phyloP scores from a whole-genome alignment of 1,139 yeast species.

The Magnusiomyces tetraspermus region DNA sequence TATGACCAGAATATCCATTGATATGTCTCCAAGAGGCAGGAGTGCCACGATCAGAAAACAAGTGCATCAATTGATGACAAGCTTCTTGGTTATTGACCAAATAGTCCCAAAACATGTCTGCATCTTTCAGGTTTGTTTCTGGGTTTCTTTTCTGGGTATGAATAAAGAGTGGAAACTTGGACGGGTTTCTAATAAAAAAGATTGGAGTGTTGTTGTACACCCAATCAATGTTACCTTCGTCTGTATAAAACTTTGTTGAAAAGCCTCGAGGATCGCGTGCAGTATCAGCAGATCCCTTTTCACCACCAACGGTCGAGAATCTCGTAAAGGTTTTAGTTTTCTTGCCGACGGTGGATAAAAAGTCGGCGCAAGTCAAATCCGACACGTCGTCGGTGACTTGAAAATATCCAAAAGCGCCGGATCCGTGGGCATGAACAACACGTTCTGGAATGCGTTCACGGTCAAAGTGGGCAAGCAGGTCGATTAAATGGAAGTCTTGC shows the following conservation, averaged over 20 bases:
- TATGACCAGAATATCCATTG: slow-evolving; percentile 73
- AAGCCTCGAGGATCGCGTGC: slow-evolving; percentile 91
- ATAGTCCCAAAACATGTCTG: slow-evolving; percentile 63
- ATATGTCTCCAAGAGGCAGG: slow-evolving; percentile 55
- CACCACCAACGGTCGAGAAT: slow-evolving; percentile 88
- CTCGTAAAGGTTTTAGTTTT: slow-evolving; percentile 66
- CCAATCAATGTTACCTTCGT: slow-evolving; percentile 81
- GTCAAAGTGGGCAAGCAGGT: slow-evolving; percentile 72
- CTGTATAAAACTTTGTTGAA: slow-evolving; percentile 73
- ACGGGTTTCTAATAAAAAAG: slow-evolving; percentile 77
- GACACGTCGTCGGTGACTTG: slow-evolving; percentile 76
- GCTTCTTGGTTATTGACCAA: slow-evolving; percentile 53
- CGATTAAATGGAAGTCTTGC: slow-evolving; percentile 73
- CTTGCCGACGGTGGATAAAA: slow-evolving; percentile 58
- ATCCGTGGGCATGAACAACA: slow-evolving; percentile 86
- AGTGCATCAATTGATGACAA: slow-evolving; percentile 51
- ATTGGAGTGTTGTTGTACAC: slow-evolving; percentile 87
- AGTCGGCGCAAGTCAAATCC: slow-evolving; percentile 62
- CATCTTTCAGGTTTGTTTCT: slow-evolving; percentile 71
- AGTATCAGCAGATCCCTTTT: slow-evolving; percentile 71
- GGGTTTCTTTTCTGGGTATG: slow-evolving; percentile 88
- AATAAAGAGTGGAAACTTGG: slow-evolving; percentile 80
- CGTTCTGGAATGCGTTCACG: slow-evolving; percentile 85
- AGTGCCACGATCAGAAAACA: slow-evolving; percentile 66
- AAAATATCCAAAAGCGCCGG: slow-evolving; percentile 74